These are phyloP conservation scores for Bjerkandera adusta DNA, from an alignment of 1,284 basidiomycete species.

Conservation along the genomic window DNA sequence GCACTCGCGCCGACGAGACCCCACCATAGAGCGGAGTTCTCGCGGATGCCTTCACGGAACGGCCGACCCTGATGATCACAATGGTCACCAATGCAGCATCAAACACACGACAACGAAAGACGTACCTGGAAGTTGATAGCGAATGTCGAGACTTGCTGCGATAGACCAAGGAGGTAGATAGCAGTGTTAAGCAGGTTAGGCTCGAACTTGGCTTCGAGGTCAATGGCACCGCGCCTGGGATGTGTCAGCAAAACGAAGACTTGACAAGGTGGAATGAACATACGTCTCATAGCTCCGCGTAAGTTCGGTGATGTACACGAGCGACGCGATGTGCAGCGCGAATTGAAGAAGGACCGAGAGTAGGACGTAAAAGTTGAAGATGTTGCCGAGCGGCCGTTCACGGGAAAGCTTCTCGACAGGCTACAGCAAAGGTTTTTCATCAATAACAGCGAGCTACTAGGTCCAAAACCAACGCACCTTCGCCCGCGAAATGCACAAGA, in stretches of 20 bases:
- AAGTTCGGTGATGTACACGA: conserved; percentile 89
- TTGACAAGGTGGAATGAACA: conserved; percentile 30
- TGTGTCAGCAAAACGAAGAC: conserved; percentile 7
- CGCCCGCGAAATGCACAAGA: conserved; percentile 95
- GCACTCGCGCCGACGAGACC: conserved; percentile 84
- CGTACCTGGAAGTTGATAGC: conserved; percentile 91
- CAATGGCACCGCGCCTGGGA: conserved; percentile 72
- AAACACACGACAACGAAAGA: neutral
- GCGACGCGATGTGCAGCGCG: conserved; percentile 82
- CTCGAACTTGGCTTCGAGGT: conserved; percentile 93
- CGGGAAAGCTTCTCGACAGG: conserved; percentile 90
- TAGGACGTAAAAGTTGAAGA: conserved; percentile 94
- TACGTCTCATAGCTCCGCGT: conserved; percentile 79
- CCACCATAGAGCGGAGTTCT: conserved; percentile 90
- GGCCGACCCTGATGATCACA: conserved; percentile 72
- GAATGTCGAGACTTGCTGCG: conserved; percentile 95
- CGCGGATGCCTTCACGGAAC: conserved; percentile 93
- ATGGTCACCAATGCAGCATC: neutral
- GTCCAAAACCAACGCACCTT: conserved; percentile 62
- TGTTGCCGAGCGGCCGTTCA: conserved; percentile 89
- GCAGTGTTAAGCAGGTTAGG: conserved; percentile 92
- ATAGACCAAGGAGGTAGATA: conserved; percentile 90
- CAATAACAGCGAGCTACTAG: no score
- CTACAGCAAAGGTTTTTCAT: conserved; percentile 41
- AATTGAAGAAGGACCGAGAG: conserved; percentile 90